Evolutionary conservation across 1,139 yeast genomes (phyloP).

Genomic region (Geotrichum europaeum): DNA sequence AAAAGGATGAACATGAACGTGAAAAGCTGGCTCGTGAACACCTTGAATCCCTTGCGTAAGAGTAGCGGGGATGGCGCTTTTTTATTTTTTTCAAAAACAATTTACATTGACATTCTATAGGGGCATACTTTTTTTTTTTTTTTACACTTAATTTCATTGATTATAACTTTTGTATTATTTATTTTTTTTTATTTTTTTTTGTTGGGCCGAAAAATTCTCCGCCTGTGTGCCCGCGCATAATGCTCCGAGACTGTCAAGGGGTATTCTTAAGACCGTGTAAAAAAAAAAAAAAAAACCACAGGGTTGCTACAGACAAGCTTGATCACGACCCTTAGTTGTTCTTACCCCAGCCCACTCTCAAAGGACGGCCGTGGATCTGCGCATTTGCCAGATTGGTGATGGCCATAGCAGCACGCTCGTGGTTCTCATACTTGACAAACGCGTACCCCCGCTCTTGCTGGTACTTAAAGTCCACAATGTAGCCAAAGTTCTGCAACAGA

Average conservation of each 20-base stretch:
- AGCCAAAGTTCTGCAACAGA: constrained; percentile 74
- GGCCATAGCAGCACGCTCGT: constrained; percentile 84
- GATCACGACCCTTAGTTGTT: not conserved
- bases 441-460: constrained; percentile 81
- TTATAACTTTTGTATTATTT: not conserved
- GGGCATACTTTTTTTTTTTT: not conserved
- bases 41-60: constrained; percentile 4
- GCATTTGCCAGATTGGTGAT: constrained; percentile 77
- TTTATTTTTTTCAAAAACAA: not conserved
- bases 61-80: not conserved
- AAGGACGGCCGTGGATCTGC: constrained; percentile 67
- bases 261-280: no score
- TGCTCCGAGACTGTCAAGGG: no score
- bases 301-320: not conserved
- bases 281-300: no score
- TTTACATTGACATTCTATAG: not conserved
- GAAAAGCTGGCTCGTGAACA: not conserved
- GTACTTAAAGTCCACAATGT: constrained; percentile 71
- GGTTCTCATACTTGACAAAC: constrained; percentile 79
- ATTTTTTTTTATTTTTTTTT: no score
- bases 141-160: not conserved
- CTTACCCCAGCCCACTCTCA: constrained; percentile 87
- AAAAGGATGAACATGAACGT: not conserved
- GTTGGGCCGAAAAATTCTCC: no score
- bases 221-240: no score